These are phyloP conservation scores for Rhizopogon vesiculosus DNA, from an alignment of 768 basidiomycete species.

Conservation along the genomic window DNA sequence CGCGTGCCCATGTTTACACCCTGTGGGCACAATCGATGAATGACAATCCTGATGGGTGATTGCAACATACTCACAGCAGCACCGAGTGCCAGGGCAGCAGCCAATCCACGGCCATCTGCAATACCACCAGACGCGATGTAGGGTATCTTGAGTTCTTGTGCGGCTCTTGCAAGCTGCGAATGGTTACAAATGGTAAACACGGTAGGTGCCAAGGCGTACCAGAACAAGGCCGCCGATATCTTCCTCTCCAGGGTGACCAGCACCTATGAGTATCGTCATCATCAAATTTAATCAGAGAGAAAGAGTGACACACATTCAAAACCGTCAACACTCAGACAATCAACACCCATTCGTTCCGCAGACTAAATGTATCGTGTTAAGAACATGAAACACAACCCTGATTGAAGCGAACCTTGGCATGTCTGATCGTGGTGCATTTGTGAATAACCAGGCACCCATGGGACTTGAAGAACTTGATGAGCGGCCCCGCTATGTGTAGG, in stretches of 20 bases:
- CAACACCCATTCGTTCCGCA: constrained; percentile 77
- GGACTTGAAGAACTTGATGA: constrained; percentile 81
- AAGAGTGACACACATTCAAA: constrained; percentile 66
- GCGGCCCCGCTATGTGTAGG: constrained; percentile 51
- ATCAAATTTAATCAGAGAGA: background rate
- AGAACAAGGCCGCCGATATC: constrained; percentile 87
- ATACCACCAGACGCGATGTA: constrained; percentile 92
- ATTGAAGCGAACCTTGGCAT: constrained; percentile 59
- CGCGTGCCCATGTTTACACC: constrained; percentile 90
- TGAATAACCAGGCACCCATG: constrained; percentile 78
- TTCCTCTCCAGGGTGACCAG: constrained; percentile 92
- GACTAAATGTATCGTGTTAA: constrained; percentile 27
- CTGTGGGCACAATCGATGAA: constrained; percentile 26
- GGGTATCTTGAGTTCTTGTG: constrained; percentile 76
- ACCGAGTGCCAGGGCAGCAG: constrained; percentile 76
- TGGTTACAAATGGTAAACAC: background rate
- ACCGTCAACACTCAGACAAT: constrained; percentile 84
- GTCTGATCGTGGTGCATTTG: constrained; percentile 84
- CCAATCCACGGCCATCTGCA: constrained; percentile 81
- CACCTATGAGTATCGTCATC: constrained; percentile 45
- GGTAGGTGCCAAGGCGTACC: constrained; percentile 32
- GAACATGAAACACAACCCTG: constrained; percentile 20
- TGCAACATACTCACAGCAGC: constrained; percentile 54
- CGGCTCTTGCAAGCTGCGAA: constrained; percentile 76
- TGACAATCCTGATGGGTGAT: background rate